Evolutionary conservation across 768 basidiomycete species (phyloP).

Genomic region (Suillus ampliporus): DNA sequence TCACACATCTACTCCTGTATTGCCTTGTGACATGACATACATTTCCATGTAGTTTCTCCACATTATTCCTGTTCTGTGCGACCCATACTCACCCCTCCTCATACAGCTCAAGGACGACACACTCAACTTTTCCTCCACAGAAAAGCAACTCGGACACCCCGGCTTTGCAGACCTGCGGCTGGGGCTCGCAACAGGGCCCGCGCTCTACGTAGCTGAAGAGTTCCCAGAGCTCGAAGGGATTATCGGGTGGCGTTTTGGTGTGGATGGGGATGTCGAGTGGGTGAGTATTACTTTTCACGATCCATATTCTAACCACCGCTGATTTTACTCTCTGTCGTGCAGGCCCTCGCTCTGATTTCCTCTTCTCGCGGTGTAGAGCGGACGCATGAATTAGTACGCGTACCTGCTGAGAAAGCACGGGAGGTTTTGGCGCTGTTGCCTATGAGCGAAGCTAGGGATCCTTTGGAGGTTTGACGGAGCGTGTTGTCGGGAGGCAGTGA

Average conservation of each 20-base stretch:
- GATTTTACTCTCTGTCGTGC: not conserved
- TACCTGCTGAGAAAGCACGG: slow-evolving; percentile 78
- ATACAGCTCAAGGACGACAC: slow-evolving; percentile 92
- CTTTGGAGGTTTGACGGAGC: slow-evolving; percentile 73
- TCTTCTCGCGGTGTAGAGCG: slow-evolving; percentile 76
- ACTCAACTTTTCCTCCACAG: slow-evolving; percentile 84
- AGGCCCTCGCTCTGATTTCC: slow-evolving; percentile 74
- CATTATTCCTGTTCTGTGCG: not conserved
- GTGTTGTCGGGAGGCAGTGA: slow-evolving; percentile 66
- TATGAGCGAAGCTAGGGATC: slow-evolving; percentile 77
- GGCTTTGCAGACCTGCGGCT: slow-evolving; percentile 77
- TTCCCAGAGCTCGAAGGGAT: slow-evolving; percentile 76
- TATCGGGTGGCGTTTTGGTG: slow-evolving; percentile 78
- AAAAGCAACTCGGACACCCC: slow-evolving; percentile 88
- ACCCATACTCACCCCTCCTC: not conserved
- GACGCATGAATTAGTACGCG: slow-evolving; percentile 75
- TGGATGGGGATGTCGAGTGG: slow-evolving; percentile 79
- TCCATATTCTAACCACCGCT: not conserved
- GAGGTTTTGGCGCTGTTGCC: slow-evolving; percentile 74
- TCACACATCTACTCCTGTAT: too few species aligned
- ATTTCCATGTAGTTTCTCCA: not conserved
- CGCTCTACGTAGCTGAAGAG: slow-evolving; percentile 86
- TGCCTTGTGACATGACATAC: too few species aligned
- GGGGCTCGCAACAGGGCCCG: slow-evolving; percentile 86
- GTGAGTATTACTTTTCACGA: slow-evolving; percentile 47